Conservation (phyloP, 106 monocot genomes). For the Dactylorhiza incarnata region DNA sequence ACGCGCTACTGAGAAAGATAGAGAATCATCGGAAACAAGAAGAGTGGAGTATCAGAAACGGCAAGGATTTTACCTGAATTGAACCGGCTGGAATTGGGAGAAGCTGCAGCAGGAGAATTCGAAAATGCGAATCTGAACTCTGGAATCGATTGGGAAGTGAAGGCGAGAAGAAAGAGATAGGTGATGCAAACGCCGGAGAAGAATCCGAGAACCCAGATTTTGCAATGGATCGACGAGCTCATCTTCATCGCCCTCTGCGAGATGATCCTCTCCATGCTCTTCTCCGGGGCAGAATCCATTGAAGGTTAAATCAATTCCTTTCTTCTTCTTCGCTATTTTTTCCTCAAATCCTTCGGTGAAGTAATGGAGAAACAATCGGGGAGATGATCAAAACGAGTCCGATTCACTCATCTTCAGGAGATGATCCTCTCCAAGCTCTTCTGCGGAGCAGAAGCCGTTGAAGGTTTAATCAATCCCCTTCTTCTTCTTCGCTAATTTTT, state of each 20-base stretch:
- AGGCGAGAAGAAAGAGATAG: conserved; percentile 45
- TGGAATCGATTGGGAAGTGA: conserved; percentile 23
- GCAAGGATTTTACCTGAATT: conserved; percentile 14
- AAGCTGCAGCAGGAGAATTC: conserved; percentile 4
- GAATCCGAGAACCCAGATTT: conserved; percentile 63
- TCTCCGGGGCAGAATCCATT: conserved; percentile 44
- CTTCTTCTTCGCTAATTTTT: no score
- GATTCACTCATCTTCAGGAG: no score
- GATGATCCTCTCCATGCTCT: conserved; percentile 55
- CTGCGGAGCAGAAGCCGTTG: no score
- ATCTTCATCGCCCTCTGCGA: conserved; percentile 71
- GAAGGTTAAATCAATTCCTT: background rate
- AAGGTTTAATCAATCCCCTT: no score
- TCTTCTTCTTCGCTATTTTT: background rate
- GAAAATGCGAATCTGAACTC: conserved; percentile 22
- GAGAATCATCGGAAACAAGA: conserved; percentile 6
- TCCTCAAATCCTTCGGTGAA: background rate
- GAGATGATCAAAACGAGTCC: no score
- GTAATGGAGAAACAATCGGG: background rate
- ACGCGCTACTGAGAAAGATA: background rate
- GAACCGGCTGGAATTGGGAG: conserved; percentile 24
- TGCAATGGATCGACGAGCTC: conserved; percentile 53
- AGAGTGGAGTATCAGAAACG: background rate
- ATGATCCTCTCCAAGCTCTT: no score
- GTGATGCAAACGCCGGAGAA: conserved; percentile 60